phyloP scores from a whole-genome alignment of 345 rosid species.

The Pugionium cornutum region DNA sequence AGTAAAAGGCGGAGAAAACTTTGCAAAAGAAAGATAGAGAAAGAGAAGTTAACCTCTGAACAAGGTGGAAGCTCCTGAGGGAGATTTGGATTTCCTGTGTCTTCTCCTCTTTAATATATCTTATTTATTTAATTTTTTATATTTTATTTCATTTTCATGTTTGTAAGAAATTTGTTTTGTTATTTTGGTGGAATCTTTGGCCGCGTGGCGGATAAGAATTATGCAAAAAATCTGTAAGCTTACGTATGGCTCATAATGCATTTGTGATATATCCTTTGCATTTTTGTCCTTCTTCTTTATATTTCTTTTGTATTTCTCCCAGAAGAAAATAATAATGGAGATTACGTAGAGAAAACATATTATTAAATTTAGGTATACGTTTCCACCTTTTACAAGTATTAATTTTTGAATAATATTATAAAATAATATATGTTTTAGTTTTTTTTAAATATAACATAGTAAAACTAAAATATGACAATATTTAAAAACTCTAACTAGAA shows the following conservation, averaged over 20 bases:
- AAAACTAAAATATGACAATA: too few relatives aligned
- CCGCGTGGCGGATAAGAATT: constrained; percentile 80
- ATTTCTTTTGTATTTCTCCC: too few relatives aligned
- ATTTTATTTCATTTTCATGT: neutral
- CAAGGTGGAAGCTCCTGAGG: constrained; percentile 33
- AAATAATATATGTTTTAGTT: too few relatives aligned
- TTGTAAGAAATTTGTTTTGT: constrained; percentile 8
- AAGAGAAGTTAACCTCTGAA: constrained; percentile 36
- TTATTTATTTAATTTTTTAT: neutral
- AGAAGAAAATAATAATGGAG: neutral
- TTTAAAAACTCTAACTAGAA: too few relatives aligned
- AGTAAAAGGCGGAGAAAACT: neutral
- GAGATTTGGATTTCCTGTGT: neutral
- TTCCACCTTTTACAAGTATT: too few relatives aligned
- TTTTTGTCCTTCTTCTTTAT: constrained; percentile 1
- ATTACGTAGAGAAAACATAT: too few relatives aligned
- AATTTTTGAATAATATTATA: too few relatives aligned
- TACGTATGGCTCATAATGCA: constrained; percentile 38
- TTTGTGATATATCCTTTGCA: constrained; percentile 20
- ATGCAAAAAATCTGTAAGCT: constrained; percentile 22
- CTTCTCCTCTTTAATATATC: constrained; percentile 40
- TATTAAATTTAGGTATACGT: too few relatives aligned
- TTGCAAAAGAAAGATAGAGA: neutral
- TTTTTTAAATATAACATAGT: too few relatives aligned
- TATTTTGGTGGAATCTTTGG: constrained; percentile 21